These are phyloP conservation scores for Rostrohypoxylon terebratum DNA, from an alignment of 495 filamentous ascomycete species.

Conservation along the genomic window DNA sequence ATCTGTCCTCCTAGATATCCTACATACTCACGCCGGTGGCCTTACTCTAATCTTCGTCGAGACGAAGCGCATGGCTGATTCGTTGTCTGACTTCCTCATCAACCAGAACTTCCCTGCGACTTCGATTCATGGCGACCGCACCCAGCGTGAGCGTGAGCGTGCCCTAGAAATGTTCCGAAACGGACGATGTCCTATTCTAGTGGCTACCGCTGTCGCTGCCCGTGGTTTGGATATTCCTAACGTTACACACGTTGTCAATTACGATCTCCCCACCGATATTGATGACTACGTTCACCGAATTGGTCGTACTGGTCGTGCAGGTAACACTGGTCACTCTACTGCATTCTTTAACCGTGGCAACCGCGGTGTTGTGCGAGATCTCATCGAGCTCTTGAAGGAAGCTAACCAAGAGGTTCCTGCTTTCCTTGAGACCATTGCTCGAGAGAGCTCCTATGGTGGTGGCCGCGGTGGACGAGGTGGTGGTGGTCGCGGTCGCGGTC, in stretches of 20 bases:
- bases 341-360: conserved; percentile 99
- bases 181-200: conserved; percentile 92
- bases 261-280: conserved; percentile 97
- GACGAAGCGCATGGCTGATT: conserved; percentile 99
- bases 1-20: conserved; percentile 94
- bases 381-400: conserved; percentile 96
- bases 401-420: conserved; percentile 94
- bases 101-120: conserved; percentile 99
- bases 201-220: conserved; percentile 96
- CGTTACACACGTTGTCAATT: conserved; percentile 98
- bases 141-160: conserved; percentile 98
- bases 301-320: conserved; percentile 99
- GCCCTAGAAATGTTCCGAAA: conserved; percentile 97
- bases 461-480: conserved; percentile 77
- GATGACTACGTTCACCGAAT: conserved; percentile 99
- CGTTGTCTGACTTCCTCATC: conserved; percentile 95
- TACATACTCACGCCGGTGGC: conserved; percentile 92
- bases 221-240: conserved; percentile 97
- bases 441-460: conserved; percentile 85
- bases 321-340: conserved; percentile 97
- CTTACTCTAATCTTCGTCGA: conserved; percentile 98
- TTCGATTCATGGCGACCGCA: conserved; percentile 97
- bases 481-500: conserved; percentile 73
- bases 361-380: conserved; percentile 93
- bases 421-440: conserved; percentile 96